phyloP scores from a whole-genome alignment of 2,329 filamentous ascomycete species.

The Iodosphaeria phyllophila region DNA sequence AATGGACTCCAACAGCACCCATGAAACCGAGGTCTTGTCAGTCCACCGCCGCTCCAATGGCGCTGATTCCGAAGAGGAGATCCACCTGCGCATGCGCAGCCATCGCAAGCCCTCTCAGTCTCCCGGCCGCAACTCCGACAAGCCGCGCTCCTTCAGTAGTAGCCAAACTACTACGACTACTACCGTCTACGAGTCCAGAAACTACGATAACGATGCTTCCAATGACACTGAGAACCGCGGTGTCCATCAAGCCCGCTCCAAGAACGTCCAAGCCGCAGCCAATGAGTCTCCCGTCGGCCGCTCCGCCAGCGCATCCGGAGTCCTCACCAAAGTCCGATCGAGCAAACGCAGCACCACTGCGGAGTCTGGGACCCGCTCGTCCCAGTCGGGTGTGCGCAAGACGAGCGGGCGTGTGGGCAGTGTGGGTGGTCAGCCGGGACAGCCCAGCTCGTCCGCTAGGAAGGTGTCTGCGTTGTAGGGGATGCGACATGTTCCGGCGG shows the following conservation, averaged over 20 bases:
- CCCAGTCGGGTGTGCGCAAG: slow-evolving; percentile 35
- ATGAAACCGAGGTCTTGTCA: slow-evolving; percentile 41
- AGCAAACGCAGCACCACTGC: slow-evolving; percentile 35
- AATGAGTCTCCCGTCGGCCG: slow-evolving; percentile 23
- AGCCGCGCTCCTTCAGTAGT: slow-evolving; percentile 49
- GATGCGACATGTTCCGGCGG: slow-evolving; percentile 4
- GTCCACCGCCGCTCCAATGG: slow-evolving; percentile 42
- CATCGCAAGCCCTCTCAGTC: slow-evolving; percentile 46
- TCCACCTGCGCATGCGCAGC: slow-evolving; percentile 55
- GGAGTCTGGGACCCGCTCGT: slow-evolving; percentile 19
- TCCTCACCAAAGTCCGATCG: slow-evolving; percentile 46
- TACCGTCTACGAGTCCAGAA: slow-evolving; percentile 43
- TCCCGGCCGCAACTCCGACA: slow-evolving; percentile 39
- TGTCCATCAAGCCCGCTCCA: slow-evolving; percentile 34
- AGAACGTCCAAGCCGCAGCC: slow-evolving; percentile 32
- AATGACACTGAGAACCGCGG: slow-evolving; percentile 58
- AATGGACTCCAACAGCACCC: no score
- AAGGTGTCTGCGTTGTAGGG: slow-evolving; percentile 31
- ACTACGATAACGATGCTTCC: slow-evolving; percentile 49
- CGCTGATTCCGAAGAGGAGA: slow-evolving; percentile 66
- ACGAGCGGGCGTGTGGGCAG: slow-evolving; percentile 47
- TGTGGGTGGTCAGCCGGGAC: slow-evolving; percentile 24
- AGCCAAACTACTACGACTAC: slow-evolving; percentile 61
- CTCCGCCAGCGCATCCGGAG: slow-evolving; percentile 32
- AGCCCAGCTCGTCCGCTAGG: slow-evolving; percentile 26